Base-by-base conservation (phyloP, 208 protist species). In the Trypanosoma cruzi region DNA sequence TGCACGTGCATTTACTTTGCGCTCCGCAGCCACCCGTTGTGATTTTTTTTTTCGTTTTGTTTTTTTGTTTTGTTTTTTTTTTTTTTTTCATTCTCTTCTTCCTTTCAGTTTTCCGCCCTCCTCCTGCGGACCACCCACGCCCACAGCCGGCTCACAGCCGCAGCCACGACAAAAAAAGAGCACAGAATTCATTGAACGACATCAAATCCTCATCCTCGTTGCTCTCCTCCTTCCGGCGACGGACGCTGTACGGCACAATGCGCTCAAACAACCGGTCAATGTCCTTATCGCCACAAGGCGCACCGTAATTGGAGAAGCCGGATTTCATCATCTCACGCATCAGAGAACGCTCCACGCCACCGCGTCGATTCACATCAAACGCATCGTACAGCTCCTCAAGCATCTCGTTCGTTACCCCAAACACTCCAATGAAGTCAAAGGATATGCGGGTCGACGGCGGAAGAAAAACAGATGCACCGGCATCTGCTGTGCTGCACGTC, bases 101-200 rank as follows among this genome's bases (percentile, higher is more conserved):
- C 50, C 18, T 54, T 66, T 44, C 29, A 16, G 6, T 36, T 53
- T 64, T 36, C 14, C 24, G 53, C 44, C 24, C 20, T 57, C 22
- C 44, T 4, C 42, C 28, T n/a, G n/a, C n/a, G n/a, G n/a, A n/a
- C n/a, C 13, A 54, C 60, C 28, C 60, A 11, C 36, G 7, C 7
- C 36, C 36, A 11, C 36, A 4, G 36, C 36, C 36, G 36, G 36
- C 7, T 11, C 37, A 79, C 2, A 60, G 59, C 24, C 57, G 63
- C 67, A 79, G 44, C 67, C 73, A 73, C 11, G 60, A 24, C 34
- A 79, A 24, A 56, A 79, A 71, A 28, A 73, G 28, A 7, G 73
- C 60, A 31, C 73, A 74, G 29, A 79, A 79, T 32, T 79, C 67
- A 46, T 79, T 59, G 31, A 79, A 79, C 16, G 65, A 49, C 60